A percentile compares a stretch with the other conserved stretches of the same genome.
phyloP scores from a whole-genome alignment of 345 rosid genomes.

The Eucalyptus erythrocorys region DNA sequence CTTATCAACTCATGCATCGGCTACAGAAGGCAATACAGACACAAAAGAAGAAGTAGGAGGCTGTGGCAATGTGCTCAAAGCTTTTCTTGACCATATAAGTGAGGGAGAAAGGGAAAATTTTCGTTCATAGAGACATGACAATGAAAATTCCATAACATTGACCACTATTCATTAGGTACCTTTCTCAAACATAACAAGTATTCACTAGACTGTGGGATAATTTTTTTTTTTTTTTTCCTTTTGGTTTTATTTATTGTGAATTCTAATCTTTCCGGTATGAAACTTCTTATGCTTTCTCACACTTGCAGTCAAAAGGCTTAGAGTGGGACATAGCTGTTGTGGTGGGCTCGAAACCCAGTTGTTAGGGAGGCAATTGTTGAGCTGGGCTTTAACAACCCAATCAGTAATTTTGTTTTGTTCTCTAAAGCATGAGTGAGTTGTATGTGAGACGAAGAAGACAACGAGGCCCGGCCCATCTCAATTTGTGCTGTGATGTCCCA shows the following conservation, averaged over 20 bases:
- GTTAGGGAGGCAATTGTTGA: no score
- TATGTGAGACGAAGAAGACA: no score
- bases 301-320: conserved; percentile 86
- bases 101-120: conserved; percentile 76
- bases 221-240: background rate
- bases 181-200: background rate
- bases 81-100: conserved; percentile 47
- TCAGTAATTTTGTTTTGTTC: no score
- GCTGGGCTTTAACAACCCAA: no score
- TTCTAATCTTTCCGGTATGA: background rate
- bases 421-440: no score
- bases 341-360: no score
- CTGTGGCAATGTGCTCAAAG: conserved; percentile 34
- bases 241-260: background rate
- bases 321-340: conserved; percentile 93
- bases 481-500: no score
- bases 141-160: conserved; percentile 74
- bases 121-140: conserved; percentile 52
- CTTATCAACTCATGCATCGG: conserved; percentile 30
- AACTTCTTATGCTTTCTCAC: background rate
- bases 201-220: background rate
- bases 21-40: conserved; percentile 19
- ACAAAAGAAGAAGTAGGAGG: conserved; percentile 32
- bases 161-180: conserved; percentile 95
- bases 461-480: no score